These are phyloP conservation scores for Starmerella lactis-condensi DNA, from an alignment of 805 yeast genomes.

Conservation along the genomic window DNA sequence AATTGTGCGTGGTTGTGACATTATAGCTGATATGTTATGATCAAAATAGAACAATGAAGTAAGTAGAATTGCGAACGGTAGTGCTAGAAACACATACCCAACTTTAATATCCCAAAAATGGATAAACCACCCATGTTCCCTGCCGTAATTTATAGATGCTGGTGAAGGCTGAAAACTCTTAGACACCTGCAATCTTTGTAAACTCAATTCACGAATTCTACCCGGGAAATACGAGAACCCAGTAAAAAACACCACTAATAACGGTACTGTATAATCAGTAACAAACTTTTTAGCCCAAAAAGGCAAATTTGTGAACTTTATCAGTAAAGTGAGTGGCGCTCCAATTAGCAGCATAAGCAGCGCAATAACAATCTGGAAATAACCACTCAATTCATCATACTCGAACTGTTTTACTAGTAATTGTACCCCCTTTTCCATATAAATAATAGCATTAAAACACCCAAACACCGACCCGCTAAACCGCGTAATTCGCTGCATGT, in stretches of 20 bases:
- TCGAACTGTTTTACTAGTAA: slow-evolving; percentile 55
- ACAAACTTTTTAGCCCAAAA: slow-evolving; percentile 48
- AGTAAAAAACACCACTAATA: slow-evolving; percentile 71
- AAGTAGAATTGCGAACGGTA: slow-evolving; percentile 78
- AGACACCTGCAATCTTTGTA: slow-evolving; percentile 51
- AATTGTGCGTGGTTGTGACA: slow-evolving; percentile 71
- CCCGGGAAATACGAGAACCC: slow-evolving; percentile 91
- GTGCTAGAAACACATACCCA: slow-evolving; percentile 65
- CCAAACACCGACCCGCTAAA: slow-evolving; percentile 91
- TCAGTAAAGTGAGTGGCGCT: slow-evolving; percentile 31
- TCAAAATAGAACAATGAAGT: slow-evolving; percentile 82
- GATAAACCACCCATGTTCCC: slow-evolving; percentile 52
- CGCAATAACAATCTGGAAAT: slow-evolving; percentile 55
- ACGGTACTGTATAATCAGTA: slow-evolving; percentile 73
- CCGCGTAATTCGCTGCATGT: slow-evolving; percentile 51
- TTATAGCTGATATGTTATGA: slow-evolving; percentile 82
- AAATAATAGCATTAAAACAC: slow-evolving; percentile 69
- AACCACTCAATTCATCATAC: slow-evolving; percentile 23
- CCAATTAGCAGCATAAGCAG: slow-evolving; percentile 66
- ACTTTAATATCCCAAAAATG: slow-evolving; percentile 60
- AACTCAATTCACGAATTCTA: slow-evolving; percentile 34
- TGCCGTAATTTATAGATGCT: slow-evolving; percentile 15
- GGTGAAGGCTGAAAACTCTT: slow-evolving; percentile 58
- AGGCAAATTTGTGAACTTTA: too few relatives aligned
- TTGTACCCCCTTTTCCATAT: slow-evolving; percentile 79